A percentile compares a stretch with the other conserved stretches of the same genome.
phyloP scores from a whole-genome alignment of 257 asterid species.

The Salvia hispanica region DNA sequence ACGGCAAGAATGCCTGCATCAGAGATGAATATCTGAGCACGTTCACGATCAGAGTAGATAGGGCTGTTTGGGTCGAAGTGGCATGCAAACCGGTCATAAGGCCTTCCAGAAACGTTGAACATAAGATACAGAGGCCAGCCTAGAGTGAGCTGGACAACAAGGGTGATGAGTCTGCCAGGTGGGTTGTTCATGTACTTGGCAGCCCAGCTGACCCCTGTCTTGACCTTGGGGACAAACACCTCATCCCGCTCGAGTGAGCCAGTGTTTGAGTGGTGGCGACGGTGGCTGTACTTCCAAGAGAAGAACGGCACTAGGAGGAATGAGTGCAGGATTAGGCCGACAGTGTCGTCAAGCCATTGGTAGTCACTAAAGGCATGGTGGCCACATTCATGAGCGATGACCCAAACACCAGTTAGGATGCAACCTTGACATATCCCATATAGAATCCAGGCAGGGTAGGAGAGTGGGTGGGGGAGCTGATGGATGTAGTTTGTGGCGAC shows the following conservation, averaged over 20 bases:
- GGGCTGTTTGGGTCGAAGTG: conserved; percentile 75
- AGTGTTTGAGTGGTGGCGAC: conserved; percentile 70
- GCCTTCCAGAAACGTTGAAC: conserved; percentile 73
- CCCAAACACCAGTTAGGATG: conserved; percentile 65
- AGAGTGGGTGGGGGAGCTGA: conserved; percentile 53
- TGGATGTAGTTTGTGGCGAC: conserved; percentile 64
- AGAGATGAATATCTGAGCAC: conserved; percentile 62
- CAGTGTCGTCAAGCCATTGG: conserved; percentile 37
- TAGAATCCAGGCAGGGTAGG: conserved; percentile 68
- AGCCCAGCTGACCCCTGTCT: conserved; percentile 44
- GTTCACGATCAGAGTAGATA: conserved; percentile 69
- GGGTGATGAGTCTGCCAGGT: conserved; percentile 55
- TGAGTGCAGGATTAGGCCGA: conserved; percentile 47
- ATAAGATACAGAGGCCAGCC: conserved; percentile 84
- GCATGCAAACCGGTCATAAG: conserved; percentile 74
- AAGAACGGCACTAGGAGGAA: conserved; percentile 50
- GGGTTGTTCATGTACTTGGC: conserved; percentile 67
- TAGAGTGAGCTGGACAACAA: conserved; percentile 52
- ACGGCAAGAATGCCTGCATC: conserved; percentile 60
- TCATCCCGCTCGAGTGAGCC: conserved; percentile 81
- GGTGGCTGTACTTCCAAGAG: conserved; percentile 56
- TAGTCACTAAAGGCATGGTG: conserved; percentile 37
- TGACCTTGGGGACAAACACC: conserved; percentile 69
- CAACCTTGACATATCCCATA: conserved; percentile 77
- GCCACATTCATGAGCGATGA: conserved; percentile 36